A percentile compares a stretch with the other conserved stretches of the same genome.
phyloP scores from a whole-genome alignment of 495 filamentous ascomycete genomes.

The Acidomyces sp. region DNA sequence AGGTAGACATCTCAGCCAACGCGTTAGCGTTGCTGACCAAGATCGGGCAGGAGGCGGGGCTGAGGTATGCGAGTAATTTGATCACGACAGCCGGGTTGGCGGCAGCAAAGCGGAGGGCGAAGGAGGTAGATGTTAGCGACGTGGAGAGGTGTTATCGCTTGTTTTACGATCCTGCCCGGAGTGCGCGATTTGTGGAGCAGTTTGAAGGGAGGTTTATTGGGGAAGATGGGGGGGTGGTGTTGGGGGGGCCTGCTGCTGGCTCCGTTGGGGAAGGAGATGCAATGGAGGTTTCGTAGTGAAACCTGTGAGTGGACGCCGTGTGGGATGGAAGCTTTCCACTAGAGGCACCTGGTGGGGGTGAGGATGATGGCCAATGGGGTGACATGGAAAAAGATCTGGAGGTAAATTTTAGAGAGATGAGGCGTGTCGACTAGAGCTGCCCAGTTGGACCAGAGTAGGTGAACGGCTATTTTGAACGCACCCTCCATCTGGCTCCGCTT shows the following conservation, averaged over 20 bases:
- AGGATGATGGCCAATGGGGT: too few species aligned
- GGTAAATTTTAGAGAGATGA: too few species aligned
- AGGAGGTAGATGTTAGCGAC: conserved; percentile 70
- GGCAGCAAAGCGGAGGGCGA: conserved; percentile 60
- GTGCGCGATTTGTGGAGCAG: conserved; percentile 77
- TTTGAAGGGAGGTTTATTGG: conserved; percentile 90
- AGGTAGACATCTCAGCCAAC: conserved; percentile 78
- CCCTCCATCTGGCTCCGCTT: too few species aligned
- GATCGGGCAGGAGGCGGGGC: conserved; percentile 82
- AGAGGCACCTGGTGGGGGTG: too few species aligned
- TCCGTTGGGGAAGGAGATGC: conserved; percentile 16
- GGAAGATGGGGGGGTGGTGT: conserved; percentile 61
- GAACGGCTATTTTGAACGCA: too few species aligned
- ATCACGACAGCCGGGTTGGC: conserved; percentile 87
- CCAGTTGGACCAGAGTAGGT: too few species aligned
- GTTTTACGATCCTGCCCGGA: conserved; percentile 80
- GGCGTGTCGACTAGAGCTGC: too few species aligned
- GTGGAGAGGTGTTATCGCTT: conserved; percentile 85
- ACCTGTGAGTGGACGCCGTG: not conserved
- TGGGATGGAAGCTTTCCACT: too few species aligned
- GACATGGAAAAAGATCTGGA: too few species aligned
- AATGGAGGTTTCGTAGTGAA: conserved; percentile 17
- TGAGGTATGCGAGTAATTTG: conserved; percentile 87
- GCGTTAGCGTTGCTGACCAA: conserved; percentile 86
- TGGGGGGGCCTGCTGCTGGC: conserved; percentile 12